Conservation (phyloP, 1,284 basidiomycete species). For the Rhodotorula mucilaginosa region DNA sequence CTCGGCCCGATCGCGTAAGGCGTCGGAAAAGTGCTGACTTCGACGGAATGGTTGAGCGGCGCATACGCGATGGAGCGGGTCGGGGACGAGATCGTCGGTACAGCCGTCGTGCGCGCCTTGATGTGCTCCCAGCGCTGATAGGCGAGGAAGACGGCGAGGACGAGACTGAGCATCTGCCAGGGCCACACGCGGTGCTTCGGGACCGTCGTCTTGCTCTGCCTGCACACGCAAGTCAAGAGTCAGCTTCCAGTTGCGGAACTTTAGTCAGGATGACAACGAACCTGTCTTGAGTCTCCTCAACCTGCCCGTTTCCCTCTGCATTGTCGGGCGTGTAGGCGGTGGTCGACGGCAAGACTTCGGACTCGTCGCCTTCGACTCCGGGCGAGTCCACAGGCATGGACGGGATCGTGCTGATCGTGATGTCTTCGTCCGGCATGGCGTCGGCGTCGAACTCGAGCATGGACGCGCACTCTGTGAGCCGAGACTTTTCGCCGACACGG, state of each 20-base stretch:
- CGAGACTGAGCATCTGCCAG: constrained; percentile 23
- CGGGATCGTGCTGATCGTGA: constrained; percentile 1
- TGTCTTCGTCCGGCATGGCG: not conserved
- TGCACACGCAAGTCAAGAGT: not conserved
- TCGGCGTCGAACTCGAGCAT: not conserved
- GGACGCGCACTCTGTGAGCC: not conserved
- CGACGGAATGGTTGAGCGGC: constrained; percentile 12
- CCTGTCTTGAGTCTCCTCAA: no score
- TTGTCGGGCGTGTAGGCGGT: not conserved
- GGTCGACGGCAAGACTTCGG: not conserved
- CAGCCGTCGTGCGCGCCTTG: not conserved
- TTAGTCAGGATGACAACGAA: no score
- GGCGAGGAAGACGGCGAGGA: constrained; percentile 12
- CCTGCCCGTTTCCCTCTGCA: not conserved
- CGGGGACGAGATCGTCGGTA: not conserved
- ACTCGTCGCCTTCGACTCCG: not conserved
- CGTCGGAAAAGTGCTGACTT: constrained; percentile 19
- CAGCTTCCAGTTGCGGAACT: no score
- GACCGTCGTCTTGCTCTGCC: not conserved
- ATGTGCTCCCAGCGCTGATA: not conserved
- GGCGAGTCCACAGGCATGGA: not conserved
- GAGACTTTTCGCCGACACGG: not conserved
- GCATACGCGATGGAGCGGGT: constrained; percentile 13
- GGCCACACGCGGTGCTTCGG: not conserved
- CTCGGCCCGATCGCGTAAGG: constrained; percentile 16